A percentile compares a stretch with the other conserved stretches of the same genome.
These are phyloP conservation scores for Panellus pusillus DNA, from an alignment of 768 basidiomycete genomes.

Conservation along the genomic window DNA sequence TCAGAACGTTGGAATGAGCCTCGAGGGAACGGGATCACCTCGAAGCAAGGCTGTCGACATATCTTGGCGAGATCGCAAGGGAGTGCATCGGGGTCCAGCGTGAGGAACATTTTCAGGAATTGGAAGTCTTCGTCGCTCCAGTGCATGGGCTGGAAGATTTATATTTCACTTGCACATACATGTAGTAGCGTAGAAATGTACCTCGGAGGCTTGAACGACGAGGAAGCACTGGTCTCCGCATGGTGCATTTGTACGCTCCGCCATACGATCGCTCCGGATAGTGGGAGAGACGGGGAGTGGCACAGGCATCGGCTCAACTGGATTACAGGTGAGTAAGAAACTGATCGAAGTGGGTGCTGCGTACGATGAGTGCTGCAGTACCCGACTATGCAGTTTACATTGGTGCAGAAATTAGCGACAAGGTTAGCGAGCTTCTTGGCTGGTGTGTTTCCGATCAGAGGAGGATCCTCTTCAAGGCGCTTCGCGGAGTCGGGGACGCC, in stretches of 20 bases:
- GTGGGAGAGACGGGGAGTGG: conserved; percentile 24
- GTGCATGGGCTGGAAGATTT: conserved; percentile 18
- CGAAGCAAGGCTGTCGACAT: conserved; percentile 57
- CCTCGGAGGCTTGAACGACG: not conserved
- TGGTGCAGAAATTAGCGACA: conserved; percentile 51
- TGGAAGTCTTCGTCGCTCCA: conserved; percentile 44
- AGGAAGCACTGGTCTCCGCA: conserved; percentile 39
- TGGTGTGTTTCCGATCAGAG: conserved; percentile 1
- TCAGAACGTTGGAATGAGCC: not conserved
- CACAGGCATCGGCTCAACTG: conserved; percentile 31
- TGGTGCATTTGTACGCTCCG: conserved; percentile 17
- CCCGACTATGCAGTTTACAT: conserved; percentile 48
- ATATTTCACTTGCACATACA: conserved; percentile 7
- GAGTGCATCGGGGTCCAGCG: conserved; percentile 42
- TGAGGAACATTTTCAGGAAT: conserved; percentile 39
- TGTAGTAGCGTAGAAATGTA: conserved; percentile 5
- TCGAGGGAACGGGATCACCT: conserved; percentile 37
- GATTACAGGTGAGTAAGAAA: not conserved
- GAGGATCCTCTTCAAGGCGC: conserved; percentile 2
- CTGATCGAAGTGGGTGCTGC: conserved; percentile 10
- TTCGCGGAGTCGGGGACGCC: conserved; percentile 12
- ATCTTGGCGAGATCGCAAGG: conserved; percentile 59
- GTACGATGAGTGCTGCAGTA: conserved; percentile 53
- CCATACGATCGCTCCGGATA: conserved; percentile 23
- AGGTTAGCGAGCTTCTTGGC: conserved; percentile 31